Conservation (phyloP, 108 stramenopile species). For the Skeletonema marinoi region DNA sequence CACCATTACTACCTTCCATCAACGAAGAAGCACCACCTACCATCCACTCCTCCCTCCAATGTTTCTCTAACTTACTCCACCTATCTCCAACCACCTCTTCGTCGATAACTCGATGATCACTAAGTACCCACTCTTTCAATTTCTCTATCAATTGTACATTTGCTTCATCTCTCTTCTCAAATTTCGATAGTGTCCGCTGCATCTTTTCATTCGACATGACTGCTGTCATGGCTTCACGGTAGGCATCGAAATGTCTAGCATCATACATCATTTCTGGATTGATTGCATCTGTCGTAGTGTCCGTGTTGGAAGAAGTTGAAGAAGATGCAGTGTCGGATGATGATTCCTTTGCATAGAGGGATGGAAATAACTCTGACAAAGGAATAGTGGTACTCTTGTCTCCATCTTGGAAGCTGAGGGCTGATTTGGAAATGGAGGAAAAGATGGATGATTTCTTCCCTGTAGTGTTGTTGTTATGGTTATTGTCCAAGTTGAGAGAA, state of each 20-base stretch:
- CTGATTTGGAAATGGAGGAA: slow-evolving; percentile 28
- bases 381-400: slow-evolving; percentile 1
- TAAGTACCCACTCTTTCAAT: slow-evolving; percentile 34
- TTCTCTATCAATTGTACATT: background rate
- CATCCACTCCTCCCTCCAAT: slow-evolving; percentile 39
- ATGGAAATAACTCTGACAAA: slow-evolving; percentile 20
- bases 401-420: slow-evolving; percentile 8
- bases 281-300: background rate
- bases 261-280: slow-evolving; percentile 26
- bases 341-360: slow-evolving; percentile 19
- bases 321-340: background rate
- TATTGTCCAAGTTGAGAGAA: background rate
- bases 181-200: slow-evolving; percentile 14
- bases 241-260: slow-evolving; percentile 33
- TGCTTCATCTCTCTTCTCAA: slow-evolving; percentile 3
- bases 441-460: slow-evolving; percentile 26
- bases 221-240: slow-evolving; percentile 24
- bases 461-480: background rate
- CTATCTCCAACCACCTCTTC: slow-evolving; percentile 11
- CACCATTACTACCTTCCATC: background rate
- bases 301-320: background rate
- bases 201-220: slow-evolving; percentile 20
- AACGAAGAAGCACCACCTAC: slow-evolving; percentile 1
- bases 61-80: slow-evolving; percentile 29
- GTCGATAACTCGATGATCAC: slow-evolving; percentile 32